phyloP scores from a whole-genome alignment of 2,329 filamentous ascomycete species.

The Diaporthe sp. region DNA sequence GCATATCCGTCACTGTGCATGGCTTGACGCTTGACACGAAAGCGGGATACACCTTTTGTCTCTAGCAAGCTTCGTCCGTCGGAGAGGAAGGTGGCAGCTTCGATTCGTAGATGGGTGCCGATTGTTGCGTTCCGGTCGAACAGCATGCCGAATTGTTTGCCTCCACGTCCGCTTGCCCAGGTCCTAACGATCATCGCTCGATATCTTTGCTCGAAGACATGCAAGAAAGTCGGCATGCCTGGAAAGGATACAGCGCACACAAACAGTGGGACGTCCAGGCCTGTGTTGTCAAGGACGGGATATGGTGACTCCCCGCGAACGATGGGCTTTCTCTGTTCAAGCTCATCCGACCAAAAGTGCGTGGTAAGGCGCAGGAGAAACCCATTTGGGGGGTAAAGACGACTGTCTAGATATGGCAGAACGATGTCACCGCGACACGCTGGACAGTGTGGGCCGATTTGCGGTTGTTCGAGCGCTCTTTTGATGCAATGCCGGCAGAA shows the following conservation, averaged over 20 bases:
- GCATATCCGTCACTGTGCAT: conserved; percentile 80
- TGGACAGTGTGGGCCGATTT: conserved; percentile 77
- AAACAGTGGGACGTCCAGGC: conserved; percentile 79
- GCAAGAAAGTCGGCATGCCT: conserved; percentile 85
- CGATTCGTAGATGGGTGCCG: conserved; percentile 83
- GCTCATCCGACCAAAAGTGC: conserved; percentile 77
- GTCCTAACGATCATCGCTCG: conserved; percentile 88
- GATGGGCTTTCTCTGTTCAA: conserved; percentile 70
- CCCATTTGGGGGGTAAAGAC: conserved; percentile 69
- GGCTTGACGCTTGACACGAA: conserved; percentile 76
- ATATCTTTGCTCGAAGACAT: conserved; percentile 94
- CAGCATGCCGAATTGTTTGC: conserved; percentile 88
- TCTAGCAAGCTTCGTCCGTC: conserved; percentile 89
- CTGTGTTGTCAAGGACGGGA: conserved; percentile 57
- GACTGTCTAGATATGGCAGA: conserved; percentile 59
- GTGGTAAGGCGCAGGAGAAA: conserved; percentile 74
- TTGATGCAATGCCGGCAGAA: conserved; percentile 87
- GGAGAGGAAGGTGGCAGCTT: conserved; percentile 78
- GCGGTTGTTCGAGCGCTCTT: conserved; percentile 77
- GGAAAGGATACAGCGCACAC: conserved; percentile 88
- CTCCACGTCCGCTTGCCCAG: conserved; percentile 69
- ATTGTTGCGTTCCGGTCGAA: conserved; percentile 57
- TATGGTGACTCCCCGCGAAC: conserved; percentile 70
- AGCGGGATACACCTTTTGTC: conserved; percentile 81
- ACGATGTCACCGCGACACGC: conserved; percentile 79